Base-by-base conservation (phyloP, 805 yeast species). In the Saccharomycopsis capsularis region DNA sequence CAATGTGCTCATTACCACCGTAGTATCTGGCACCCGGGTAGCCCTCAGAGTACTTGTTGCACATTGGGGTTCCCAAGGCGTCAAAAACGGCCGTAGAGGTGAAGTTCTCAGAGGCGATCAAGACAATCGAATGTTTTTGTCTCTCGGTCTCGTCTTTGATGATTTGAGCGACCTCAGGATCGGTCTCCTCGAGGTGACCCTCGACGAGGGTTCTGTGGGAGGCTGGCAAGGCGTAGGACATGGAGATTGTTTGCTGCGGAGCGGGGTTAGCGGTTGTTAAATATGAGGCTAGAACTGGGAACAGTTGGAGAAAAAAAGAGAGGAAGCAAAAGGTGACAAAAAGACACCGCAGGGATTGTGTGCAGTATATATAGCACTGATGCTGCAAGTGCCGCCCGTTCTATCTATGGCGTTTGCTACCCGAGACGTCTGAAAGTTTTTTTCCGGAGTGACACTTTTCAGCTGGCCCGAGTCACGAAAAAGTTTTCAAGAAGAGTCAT, bases 21-120 rank as follows among this genome's bases (percentile, higher is more conserved):
- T 91, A 91, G 74, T 91, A 91, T 67, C 99, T 81, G 55, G 89
- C 95, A 57, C 96, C 96, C 38, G 99, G 99, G 70, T 91, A 91
- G 56, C 98, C 98, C 70, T 91, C 99, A 9, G 97, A 89, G 71
- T 91, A 91, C 73, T 91, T 91, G 78, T 91, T 91, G 68, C 86
- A 90, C 96, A 91, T 88, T 65, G 87, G 95, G 24, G 96, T 85
- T 56, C 98, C 98, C 61, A 91, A 75, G 44, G 88, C 79, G 65
- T 91, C 96, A 79, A 91, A 85, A 29, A 91, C 99, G 22, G 96
- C 83, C 58, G 83, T 85, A 44, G 97, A 85, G 49, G 99, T 91
- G 76, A 90, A 91, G 70, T 91, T 91, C 67, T 91, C 99, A 40
- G 95, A 85, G 19, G 99, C 95, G 66, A 91, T 91, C 67, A 91